A percentile compares a stretch with the other conserved stretches of the same genome.
phyloP scores from a whole-genome alignment of 1,284 basidiomycete genomes.

The Pyrrhoderma lamaoense region DNA sequence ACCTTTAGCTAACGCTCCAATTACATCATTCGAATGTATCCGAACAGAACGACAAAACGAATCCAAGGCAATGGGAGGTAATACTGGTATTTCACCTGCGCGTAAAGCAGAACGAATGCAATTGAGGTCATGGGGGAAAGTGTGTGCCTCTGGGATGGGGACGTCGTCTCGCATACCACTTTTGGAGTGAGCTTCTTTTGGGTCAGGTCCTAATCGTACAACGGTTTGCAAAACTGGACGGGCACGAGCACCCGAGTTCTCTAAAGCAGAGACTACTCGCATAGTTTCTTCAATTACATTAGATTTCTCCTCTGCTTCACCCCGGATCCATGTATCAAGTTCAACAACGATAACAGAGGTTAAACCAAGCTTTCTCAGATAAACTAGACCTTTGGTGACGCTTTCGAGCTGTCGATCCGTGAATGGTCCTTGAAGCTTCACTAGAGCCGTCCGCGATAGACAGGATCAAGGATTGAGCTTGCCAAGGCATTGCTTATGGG shows the following conservation, averaged over 20 bases:
- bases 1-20: slow-evolving; percentile 81
- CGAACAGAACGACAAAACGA: slow-evolving; percentile 83
- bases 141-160: slow-evolving; percentile 62
- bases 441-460: slow-evolving; percentile 80
- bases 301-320: slow-evolving; percentile 58
- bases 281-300: slow-evolving; percentile 68
- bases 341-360: slow-evolving; percentile 95
- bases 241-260: slow-evolving; percentile 78
- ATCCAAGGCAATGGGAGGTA: slow-evolving; percentile 91
- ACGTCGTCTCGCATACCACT: slow-evolving; percentile 22
- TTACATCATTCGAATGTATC: slow-evolving; percentile 85
- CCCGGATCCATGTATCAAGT: slow-evolving; percentile 68
- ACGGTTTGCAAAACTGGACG: slow-evolving; percentile 85
- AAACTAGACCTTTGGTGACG: slow-evolving; percentile 88
- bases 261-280: slow-evolving; percentile 78
- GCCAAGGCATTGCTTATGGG: slow-evolving; percentile 40
- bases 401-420: slow-evolving; percentile 92
- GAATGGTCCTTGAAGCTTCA: slow-evolving; percentile 97
- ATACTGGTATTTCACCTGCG: slow-evolving; percentile 92
- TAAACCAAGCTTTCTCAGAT: slow-evolving; percentile 92
- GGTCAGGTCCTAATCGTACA: slow-evolving; percentile 75
- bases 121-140: slow-evolving; percentile 67
- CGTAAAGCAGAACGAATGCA: slow-evolving; percentile 83
- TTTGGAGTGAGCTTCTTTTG: slow-evolving; percentile 36
- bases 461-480: slow-evolving; percentile 79